These are phyloP conservation scores for Pseudozyma sp. DNA, from an alignment of 1,284 basidiomycete genomes.

Conservation along the genomic window DNA sequence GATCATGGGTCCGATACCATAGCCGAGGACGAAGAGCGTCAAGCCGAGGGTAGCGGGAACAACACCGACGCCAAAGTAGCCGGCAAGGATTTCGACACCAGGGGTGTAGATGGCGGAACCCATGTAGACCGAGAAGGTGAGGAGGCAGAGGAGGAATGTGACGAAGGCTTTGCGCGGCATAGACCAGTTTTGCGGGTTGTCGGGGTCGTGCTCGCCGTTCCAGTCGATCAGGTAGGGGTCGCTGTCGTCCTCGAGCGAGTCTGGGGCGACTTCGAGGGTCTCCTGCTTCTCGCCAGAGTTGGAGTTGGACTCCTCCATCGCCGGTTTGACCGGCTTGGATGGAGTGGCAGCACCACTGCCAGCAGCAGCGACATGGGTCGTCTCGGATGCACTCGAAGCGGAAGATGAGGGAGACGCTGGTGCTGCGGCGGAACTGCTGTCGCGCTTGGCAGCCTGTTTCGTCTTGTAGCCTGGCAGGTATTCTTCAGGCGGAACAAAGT, in stretches of 20 bases:
- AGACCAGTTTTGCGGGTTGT: slow-evolving; percentile 68
- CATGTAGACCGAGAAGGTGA: slow-evolving; percentile 74
- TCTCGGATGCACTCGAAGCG: slow-evolving; percentile 4
- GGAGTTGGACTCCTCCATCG: slow-evolving; percentile 69
- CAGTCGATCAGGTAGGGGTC: slow-evolving; percentile 71
- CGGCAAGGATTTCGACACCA: slow-evolving; percentile 71
- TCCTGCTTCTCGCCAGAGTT: not conserved
- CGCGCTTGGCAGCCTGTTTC: not conserved
- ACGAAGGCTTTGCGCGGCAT: slow-evolving; percentile 60
- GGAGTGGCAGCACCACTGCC: not conserved
- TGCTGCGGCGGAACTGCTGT: not conserved
- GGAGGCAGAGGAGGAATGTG: slow-evolving; percentile 59
- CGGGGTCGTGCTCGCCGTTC: slow-evolving; percentile 65
- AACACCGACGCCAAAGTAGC: slow-evolving; percentile 26
- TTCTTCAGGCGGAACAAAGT: slow-evolving; percentile 38
- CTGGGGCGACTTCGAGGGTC: slow-evolving; percentile 16
- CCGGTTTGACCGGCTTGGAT: slow-evolving; percentile 64
- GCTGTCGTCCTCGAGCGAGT: slow-evolving; percentile 17
- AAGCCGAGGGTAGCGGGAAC: slow-evolving; percentile 46
- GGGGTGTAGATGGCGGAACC: slow-evolving; percentile 75
- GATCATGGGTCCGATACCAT: slow-evolving; percentile 62
- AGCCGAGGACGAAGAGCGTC: slow-evolving; percentile 55
- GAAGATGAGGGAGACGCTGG: not conserved
- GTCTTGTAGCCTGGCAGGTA: slow-evolving; percentile 39
- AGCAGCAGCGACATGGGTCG: slow-evolving; percentile 8